Evolutionary conservation across 495 filamentous ascomycete species (phyloP), one percentile per base, ranked within the genome.

Genomic region (Cairneyella variabilis): DNA sequence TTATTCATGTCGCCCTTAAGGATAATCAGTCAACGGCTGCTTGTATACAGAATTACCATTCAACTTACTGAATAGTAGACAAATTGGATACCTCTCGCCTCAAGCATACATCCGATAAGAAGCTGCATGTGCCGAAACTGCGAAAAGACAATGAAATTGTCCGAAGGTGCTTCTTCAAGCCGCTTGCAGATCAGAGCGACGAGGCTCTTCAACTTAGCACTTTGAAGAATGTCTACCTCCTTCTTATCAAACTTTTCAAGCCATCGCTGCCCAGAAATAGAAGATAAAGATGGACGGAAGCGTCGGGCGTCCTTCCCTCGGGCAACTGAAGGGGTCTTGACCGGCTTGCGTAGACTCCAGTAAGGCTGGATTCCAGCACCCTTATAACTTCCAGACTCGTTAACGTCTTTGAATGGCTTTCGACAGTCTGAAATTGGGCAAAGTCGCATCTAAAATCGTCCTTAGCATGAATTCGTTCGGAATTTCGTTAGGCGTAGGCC

Each of bases 111-210:
- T 3, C 56, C 56, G 37, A 54, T 14, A 3, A 59, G 54, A 4
- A 32, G 32, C 7, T 32, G 21, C 14, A 59, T 51, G 12, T 21
- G 14, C 8, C 30, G 27, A 21, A 22, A 59, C 18, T 54, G 51
- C 0, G 51, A 48, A 32, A 59, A 59, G 11, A 59, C 20, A 20
- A 53, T 54, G 17, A 71, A 66, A 39, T 73, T 71, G 58, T 73
- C 69, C 9, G 62, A 46, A 0, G 68, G 70, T 0, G 60, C 59
- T 14, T 70, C 63, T 0, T 30, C 7, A 21, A 58, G 45, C 68
- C 65, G 69, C 10, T 58, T 26, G 0, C 26, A 17, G 6, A 70
- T 50, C 16, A 59, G 21, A 0, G 61, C 59, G 23, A 60, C 48
- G 25, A 65, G 26, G 1, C 49, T 63, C 0, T 41, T 60, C 2